A percentile compares a stretch with the other conserved stretches of the same genome.
These are phyloP conservation scores for Globisporangium cylindrosporum DNA, from an alignment of 352 stramenopile genomes.

Conservation along the genomic window DNA sequence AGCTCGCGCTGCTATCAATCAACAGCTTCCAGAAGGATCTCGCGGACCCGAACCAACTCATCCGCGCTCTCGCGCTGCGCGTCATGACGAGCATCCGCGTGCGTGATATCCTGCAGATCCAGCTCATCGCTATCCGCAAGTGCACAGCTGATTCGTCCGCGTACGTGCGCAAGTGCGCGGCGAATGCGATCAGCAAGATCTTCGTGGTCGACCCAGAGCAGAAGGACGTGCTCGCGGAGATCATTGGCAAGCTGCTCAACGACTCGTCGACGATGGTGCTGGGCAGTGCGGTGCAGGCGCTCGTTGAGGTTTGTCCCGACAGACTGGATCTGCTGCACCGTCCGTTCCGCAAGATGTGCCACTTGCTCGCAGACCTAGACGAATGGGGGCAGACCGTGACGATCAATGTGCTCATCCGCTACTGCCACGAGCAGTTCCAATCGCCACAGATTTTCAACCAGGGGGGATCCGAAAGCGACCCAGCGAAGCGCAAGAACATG, in stretches of 20 bases:
- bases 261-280: constrained; percentile 98
- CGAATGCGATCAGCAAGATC: constrained; percentile 96
- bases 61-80: constrained; percentile 91
- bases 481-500: constrained; percentile 26
- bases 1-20: constrained; percentile 96
- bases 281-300: constrained; percentile 91
- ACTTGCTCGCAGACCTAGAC: constrained; percentile 97
- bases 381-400: constrained; percentile 98
- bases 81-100: constrained; percentile 98
- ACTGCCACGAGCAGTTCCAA: constrained; percentile 95
- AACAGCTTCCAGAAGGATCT: constrained; percentile 99
- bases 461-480: constrained; percentile 19
- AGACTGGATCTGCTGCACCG: constrained; percentile 94
- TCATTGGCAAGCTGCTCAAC: constrained; percentile 93
- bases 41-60: constrained; percentile 93
- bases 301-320: constrained; percentile 95
- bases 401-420: constrained; percentile 93
- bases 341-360: constrained; percentile 96
- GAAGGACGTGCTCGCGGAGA: constrained; percentile 88
- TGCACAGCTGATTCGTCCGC: constrained; percentile 90
- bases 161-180: constrained; percentile 97
- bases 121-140: constrained; percentile 95
- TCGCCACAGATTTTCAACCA: constrained; percentile 62
- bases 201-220: constrained; percentile 87
- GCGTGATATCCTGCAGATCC: constrained; percentile 98